A percentile compares a stretch with the other conserved stretches of the same genome.
Evolutionary conservation across 352 stramenopile species (phyloP).

Genomic region (Globisporangium radiosum): DNA sequence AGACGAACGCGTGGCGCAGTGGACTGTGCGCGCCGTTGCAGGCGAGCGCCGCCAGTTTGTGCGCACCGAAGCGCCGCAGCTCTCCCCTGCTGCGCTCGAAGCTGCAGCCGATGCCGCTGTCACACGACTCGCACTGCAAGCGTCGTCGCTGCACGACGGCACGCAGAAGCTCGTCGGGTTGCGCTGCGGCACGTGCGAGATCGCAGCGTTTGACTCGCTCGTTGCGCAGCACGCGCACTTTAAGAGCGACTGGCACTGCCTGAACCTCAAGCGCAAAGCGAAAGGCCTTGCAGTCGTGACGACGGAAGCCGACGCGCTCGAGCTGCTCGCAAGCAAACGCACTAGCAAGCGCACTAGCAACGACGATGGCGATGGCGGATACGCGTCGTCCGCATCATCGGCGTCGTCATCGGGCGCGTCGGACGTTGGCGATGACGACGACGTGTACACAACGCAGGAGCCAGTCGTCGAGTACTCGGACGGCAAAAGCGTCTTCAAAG

Average conservation of each 20-base stretch:
- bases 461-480: slow-evolving; percentile 79
- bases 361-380: slow-evolving; percentile 8
- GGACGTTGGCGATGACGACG: slow-evolving; percentile 39
- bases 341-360: slow-evolving; percentile 4
- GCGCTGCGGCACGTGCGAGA: slow-evolving; percentile 70
- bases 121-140: slow-evolving; percentile 25
- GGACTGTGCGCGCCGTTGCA: slow-evolving; percentile 55
- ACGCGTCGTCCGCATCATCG: slow-evolving; percentile 29
- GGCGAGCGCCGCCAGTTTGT: slow-evolving; percentile 44
- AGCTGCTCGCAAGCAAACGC: slow-evolving; percentile 5
- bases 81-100: background rate
- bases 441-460: slow-evolving; percentile 40
- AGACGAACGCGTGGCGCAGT: slow-evolving; percentile 32
- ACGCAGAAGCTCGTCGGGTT: slow-evolving; percentile 37
- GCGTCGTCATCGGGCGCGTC: slow-evolving; percentile 32
- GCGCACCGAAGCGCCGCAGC: slow-evolving; percentile 7
- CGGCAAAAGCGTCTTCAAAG: slow-evolving; percentile 68
- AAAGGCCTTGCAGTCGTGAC: slow-evolving; percentile 40
- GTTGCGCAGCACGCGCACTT: slow-evolving; percentile 84
- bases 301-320: slow-evolving; percentile 26
- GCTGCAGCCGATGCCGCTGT: slow-evolving; percentile 12
- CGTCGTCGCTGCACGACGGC: slow-evolving; percentile 25
- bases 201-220: slow-evolving; percentile 56
- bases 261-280: slow-evolving; percentile 75
- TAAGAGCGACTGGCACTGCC: slow-evolving; percentile 74